phyloP scores from a whole-genome alignment of 805 yeast genomes.

The Wickerhamiella musiphila region DNA sequence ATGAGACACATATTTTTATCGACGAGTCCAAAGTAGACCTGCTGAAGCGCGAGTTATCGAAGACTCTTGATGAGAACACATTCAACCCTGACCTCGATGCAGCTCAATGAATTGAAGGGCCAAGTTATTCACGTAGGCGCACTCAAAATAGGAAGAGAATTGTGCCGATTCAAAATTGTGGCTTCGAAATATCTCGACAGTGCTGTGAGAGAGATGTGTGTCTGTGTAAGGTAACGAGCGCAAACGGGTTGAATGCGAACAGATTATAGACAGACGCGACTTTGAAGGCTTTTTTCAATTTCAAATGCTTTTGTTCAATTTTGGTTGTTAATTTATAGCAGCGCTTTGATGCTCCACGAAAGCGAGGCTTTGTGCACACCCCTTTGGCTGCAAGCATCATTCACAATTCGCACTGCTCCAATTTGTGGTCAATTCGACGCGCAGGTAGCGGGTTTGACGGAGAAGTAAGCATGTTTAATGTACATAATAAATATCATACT shows the following conservation, averaged over 20 bases:
- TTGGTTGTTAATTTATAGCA: not conserved
- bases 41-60: constrained; percentile 62
- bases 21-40: constrained; percentile 59
- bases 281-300: not conserved
- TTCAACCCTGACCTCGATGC: constrained; percentile 68
- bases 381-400: no score
- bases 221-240: no score
- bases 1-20: constrained; percentile 76
- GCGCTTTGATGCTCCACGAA: not conserved
- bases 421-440: no score
- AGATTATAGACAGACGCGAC: not conserved
- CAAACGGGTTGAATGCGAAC: no score
- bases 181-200: no score
- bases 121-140: not conserved
- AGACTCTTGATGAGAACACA: constrained; percentile 62
- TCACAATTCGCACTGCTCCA: no score
- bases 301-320: not conserved
- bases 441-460: no score
- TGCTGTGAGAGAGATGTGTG: no score
- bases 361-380: not conserved
- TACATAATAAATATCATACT: no score
- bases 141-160: not conserved
- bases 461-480: no score
- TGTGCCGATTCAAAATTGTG: not conserved
- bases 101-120: no score